Evolutionary conservation across 805 yeast species (phyloP), one percentile per base, ranked within the genome.

Genomic region (Candida coquimbonensis): DNA sequence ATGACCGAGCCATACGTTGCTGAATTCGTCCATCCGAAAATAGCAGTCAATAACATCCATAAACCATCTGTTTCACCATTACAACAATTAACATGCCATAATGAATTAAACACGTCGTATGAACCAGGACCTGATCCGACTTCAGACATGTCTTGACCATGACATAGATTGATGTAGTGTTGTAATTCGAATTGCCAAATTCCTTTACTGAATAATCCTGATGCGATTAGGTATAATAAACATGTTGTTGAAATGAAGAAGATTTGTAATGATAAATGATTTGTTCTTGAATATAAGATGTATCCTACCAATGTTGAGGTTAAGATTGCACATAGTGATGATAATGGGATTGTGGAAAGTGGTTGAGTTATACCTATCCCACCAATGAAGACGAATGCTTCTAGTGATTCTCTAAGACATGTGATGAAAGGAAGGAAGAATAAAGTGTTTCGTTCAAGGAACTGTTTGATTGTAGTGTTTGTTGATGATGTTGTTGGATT

Each of bases 21-120:
- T 51, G 90, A 79, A 62, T 89, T 89, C 13, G 93, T 88, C 97
- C 97, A 89, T 2, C 97, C 97, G 42, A 89, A 73, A 6, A 89
- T 70, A 1, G 96, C 96, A 33, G 90, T 87, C 56, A 86, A 73
- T 33, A 89, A 69, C 95, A 44, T 44, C 96, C 95, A 89, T 31
- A 82, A 79, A 5, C 95, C 95, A 58, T 89, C 96, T n/a, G 77
- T 84, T 53, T 86, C 83, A 24, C 96, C 95, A 62, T 88, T 88
- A 67, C 97, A 89, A 63, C 96, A 88, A 65, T 89, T 87, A 25
- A 89, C 96, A 62, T 89, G 97, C 97, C 97, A 89, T 2, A 89
- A 81, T 7, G 93, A 80, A 40, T 73, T 76, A 19, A 75, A 53
- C 21, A 89, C 81, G 57, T 89, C 96, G 59, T 89, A 89, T 0